Evolutionary conservation across 1,284 basidiomycete species (phyloP).

Genomic region (Ceratobasidium sp.): DNA sequence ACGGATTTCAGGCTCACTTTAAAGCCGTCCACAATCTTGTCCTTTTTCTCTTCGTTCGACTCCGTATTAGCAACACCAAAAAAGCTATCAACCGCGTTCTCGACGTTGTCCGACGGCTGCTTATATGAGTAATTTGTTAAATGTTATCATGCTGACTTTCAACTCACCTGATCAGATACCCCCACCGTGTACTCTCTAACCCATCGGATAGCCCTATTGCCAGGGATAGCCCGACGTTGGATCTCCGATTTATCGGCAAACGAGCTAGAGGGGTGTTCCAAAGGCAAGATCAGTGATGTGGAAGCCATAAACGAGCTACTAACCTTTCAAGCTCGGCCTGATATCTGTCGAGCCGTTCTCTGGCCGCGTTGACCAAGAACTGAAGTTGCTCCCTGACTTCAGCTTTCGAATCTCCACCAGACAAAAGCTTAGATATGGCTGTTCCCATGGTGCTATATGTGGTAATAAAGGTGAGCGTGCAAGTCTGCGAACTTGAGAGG

Average conservation of each 20-base stretch:
- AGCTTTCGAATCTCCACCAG: constrained; percentile 8
- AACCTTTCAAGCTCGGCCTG: constrained; percentile 43
- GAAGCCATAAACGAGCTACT: neutral
- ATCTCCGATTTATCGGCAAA: constrained; percentile 11
- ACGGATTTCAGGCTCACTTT: constrained; percentile 13
- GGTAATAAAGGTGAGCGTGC: too few species aligned
- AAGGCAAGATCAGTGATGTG: neutral
- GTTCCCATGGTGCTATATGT: neutral
- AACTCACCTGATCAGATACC: constrained; percentile 24
- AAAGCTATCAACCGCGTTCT: constrained; percentile 32
- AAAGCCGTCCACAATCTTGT: constrained; percentile 27
- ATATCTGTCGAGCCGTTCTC: constrained; percentile 34
- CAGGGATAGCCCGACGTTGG: constrained; percentile 23
- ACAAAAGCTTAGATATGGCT: neutral
- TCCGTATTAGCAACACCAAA: constrained; percentile 10
- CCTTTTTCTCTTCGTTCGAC: neutral
- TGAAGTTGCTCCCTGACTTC: constrained; percentile 44
- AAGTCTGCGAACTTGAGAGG: too few species aligned
- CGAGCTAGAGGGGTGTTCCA: neutral
- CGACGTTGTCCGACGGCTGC: constrained; percentile 17
- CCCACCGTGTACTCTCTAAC: constrained; percentile 33
- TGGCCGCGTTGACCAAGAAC: constrained; percentile 29
- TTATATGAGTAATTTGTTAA: neutral
- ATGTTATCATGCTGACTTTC: neutral
- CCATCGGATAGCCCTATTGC: constrained; percentile 38